These are phyloP conservation scores for Calvatia gigantea DNA, from an alignment of 768 basidiomycete genomes.

Conservation along the genomic window DNA sequence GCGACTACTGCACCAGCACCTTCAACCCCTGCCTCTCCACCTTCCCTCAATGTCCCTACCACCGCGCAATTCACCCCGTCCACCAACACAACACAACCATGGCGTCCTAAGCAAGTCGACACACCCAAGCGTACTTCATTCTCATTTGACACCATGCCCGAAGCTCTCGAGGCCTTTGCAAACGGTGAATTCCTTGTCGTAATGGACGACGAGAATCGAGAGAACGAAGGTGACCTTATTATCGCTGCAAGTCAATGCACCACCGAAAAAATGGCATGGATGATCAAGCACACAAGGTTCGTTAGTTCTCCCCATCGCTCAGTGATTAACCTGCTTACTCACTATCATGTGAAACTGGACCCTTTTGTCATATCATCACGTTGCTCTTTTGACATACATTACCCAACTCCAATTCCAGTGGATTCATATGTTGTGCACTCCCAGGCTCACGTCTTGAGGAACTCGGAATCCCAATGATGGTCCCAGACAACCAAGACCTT, in stretches of 20 bases:
- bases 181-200: slow-evolving; percentile 92
- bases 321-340: background rate
- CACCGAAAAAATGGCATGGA: slow-evolving; percentile 98
- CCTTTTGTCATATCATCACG: background rate
- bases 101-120: slow-evolving; percentile 34
- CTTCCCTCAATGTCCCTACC: slow-evolving; percentile 14
- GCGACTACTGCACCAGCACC: slow-evolving; percentile 14
- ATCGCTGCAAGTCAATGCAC: slow-evolving; percentile 82
- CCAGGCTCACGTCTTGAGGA: slow-evolving; percentile 71
- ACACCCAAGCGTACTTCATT: slow-evolving; percentile 38
- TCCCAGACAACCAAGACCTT: slow-evolving; percentile 83
- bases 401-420: slow-evolving; percentile 58
- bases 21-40: slow-evolving; percentile 11
- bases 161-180: slow-evolving; percentile 71
- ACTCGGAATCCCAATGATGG: slow-evolving; percentile 91
- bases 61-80: slow-evolving; percentile 10
- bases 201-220: slow-evolving; percentile 93
- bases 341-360: background rate
- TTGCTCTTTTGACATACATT: background rate
- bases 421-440: slow-evolving; percentile 89
- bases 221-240: slow-evolving; percentile 97
- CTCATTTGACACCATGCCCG: slow-evolving; percentile 77
- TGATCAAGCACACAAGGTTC: slow-evolving; percentile 94
- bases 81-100: slow-evolving; percentile 17
- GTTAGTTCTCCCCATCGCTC: slow-evolving; percentile 17